A percentile compares a stretch with the other conserved stretches of the same genome.
Evolutionary conservation across 495 filamentous ascomycete species (phyloP).

Genomic region (Aspergillus nanangensis): DNA sequence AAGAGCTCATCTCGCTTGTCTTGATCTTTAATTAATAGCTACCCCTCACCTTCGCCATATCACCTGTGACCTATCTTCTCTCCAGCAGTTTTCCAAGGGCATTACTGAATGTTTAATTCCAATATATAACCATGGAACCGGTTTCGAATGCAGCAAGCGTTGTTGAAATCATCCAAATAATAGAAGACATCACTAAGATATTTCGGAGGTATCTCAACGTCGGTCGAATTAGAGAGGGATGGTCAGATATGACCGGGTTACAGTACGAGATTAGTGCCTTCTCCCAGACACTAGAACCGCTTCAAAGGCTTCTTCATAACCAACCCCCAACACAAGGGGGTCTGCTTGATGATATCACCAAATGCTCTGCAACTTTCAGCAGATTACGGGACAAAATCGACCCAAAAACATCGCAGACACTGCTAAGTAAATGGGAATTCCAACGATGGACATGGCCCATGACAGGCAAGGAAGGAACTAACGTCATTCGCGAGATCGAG

Average conservation of each 20-base stretch:
- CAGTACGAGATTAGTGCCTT: not conserved
- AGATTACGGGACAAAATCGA: conserved; percentile 28
- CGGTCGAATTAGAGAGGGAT: not conserved
- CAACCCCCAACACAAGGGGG: not conserved
- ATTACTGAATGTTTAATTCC: not conserved
- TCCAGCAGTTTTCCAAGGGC: not conserved
- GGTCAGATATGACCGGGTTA: not conserved
- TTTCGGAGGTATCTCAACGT: not conserved
- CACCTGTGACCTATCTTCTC: no score
- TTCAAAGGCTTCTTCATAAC: not conserved
- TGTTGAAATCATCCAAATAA: not conserved
- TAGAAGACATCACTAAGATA: not conserved
- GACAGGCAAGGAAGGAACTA: conserved; percentile 31
- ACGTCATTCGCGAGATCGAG: conserved; percentile 26
- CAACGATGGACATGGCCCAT: conserved; percentile 41
- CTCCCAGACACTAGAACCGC: not conserved
- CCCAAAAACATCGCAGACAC: conserved; percentile 17
- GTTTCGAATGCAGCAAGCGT: not conserved
- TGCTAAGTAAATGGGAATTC: conserved; percentile 25
- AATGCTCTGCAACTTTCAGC: conserved; percentile 24
- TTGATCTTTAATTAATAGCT: no score
- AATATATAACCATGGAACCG: not conserved
- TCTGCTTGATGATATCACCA: conserved; percentile 11
- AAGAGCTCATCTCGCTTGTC: no score
- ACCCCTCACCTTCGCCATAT: no score